Conservation (phyloP, 179 eudicot species). For the Corrigiola litoralis region DNA sequence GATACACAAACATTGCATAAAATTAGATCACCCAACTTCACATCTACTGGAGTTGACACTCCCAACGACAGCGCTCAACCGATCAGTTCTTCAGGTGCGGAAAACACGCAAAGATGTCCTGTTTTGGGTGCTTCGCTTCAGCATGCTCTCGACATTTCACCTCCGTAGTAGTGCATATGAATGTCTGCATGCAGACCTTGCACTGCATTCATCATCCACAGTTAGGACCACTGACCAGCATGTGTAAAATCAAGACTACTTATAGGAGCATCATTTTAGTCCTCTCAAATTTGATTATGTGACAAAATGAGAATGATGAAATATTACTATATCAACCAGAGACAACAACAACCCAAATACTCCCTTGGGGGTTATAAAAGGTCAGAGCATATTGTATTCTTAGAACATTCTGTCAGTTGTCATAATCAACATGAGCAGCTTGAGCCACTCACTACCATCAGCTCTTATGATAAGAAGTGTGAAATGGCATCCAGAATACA, state of each 20-base stretch:
- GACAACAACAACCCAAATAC: too few species aligned
- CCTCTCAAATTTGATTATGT: not conserved
- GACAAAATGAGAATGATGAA: not conserved
- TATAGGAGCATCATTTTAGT: not conserved
- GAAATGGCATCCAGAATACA: not conserved
- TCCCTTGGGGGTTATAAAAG: not conserved
- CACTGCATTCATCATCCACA: slow-evolving; percentile 30
- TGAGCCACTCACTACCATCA: slow-evolving; percentile 2
- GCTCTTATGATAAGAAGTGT: not conserved
- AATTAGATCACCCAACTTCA: slow-evolving; percentile 3
- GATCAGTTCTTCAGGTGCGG: slow-evolving; percentile 33
- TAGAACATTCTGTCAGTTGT: not conserved
- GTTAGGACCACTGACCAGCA: not conserved
- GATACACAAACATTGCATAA: not conserved
- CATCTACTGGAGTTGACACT: slow-evolving; percentile 3
- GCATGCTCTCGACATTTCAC: slow-evolving; percentile 42
- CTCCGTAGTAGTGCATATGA: slow-evolving; percentile 38
- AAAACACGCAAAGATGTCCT: slow-evolving; percentile 27
- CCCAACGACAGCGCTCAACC: not conserved
- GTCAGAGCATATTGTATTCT: not conserved
- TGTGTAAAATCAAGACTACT: not conserved
- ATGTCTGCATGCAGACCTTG: slow-evolving; percentile 44
- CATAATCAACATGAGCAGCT: slow-evolving; percentile 13
- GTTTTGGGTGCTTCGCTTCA: slow-evolving; percentile 36
- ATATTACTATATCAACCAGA: not conserved